Percentiles rank a stretch among this genome's conserved stretches.
Evolutionary conservation across 116 monocot species (phyloP).

Genomic region (Cymodocea nodosa): DNA sequence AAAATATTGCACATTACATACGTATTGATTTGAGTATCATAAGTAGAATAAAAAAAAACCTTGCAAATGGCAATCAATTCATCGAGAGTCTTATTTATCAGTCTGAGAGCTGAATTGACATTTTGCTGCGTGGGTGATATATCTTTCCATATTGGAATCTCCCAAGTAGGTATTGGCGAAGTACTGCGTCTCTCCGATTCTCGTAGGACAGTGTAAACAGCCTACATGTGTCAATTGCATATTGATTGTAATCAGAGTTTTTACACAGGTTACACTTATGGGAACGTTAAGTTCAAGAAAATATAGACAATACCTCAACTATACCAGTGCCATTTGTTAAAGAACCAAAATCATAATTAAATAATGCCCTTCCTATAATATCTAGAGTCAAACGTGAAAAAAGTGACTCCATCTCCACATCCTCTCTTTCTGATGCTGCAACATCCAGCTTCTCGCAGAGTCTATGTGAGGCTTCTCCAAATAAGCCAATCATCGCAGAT

Average conservation of each 20-base stretch:
- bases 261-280: neutral
- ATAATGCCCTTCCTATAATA: conserved; percentile 92
- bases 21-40: neutral
- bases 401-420: conserved; percentile 93
- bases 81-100: conserved; percentile 68
- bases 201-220: conserved; percentile 64
- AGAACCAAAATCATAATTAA: conserved; percentile 98
- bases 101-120: conserved; percentile 59
- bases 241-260: neutral
- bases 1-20: too few species aligned
- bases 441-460: conserved; percentile 79
- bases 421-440: conserved; percentile 67
- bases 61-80: conserved; percentile 79
- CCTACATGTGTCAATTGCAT: conserved; percentile 23
- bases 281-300: too few species aligned
- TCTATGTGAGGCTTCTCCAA: conserved; percentile 61
- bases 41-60: conserved; percentile 25
- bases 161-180: conserved; percentile 87
- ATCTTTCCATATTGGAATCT: conserved; percentile 98
- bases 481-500: conserved; percentile 65
- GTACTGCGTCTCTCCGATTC: conserved; percentile 84
- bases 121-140: conserved; percentile 85
- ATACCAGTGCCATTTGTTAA: conserved; percentile 76
- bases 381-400: conserved; percentile 88
- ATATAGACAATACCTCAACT: conserved; percentile 40